A percentile compares a stretch with the other conserved stretches of the same genome.
Conservation (phyloP, 108 stramenopile species). For the Cyclotella cryptica region DNA sequence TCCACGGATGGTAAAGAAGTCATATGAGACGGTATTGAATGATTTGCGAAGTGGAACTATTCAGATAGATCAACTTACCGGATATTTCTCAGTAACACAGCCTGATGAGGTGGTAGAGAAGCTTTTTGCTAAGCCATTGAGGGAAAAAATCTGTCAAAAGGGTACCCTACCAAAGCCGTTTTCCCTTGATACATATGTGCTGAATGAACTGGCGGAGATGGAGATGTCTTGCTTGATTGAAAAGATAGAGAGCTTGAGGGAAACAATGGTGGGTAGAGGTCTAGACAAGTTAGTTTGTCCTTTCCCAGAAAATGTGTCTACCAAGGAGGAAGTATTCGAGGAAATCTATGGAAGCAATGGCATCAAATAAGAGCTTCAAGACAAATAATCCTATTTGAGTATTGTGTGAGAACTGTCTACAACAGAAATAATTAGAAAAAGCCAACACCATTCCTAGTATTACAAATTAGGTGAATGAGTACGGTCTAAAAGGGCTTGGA, state of each 20-base stretch:
- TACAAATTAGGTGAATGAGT: too few species aligned
- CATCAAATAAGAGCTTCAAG: not conserved
- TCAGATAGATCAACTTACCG: conserved; percentile 8
- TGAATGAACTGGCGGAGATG: conserved; percentile 18
- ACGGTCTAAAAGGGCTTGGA: too few species aligned
- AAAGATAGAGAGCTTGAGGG: conserved; percentile 11
- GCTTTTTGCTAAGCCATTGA: conserved; percentile 14
- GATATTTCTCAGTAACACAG: conserved; percentile 26
- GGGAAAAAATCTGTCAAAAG: conserved; percentile 3
- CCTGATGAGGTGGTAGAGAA: conserved; percentile 17
- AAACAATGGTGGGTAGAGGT: conserved; percentile 14
- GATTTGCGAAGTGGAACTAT: conserved; percentile 3
- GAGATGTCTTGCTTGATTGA: conserved; percentile 6
- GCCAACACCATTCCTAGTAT: too few species aligned
- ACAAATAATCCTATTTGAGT: conserved; percentile 17
- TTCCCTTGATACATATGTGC: not conserved
- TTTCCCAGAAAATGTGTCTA: conserved; percentile 26
- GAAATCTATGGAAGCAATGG: conserved; percentile 27
- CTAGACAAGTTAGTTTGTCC: conserved; percentile 14
- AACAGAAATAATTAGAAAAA: too few species aligned
- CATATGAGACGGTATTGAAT: conserved; percentile 22
- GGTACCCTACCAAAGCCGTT: conserved; percentile 15
- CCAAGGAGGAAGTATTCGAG: conserved; percentile 9
- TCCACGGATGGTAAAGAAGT: conserved; percentile 24
- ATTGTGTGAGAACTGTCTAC: too few species aligned